phyloP scores from a whole-genome alignment of 164 flowering plant species.

The Stephania yunnanensis region DNA sequence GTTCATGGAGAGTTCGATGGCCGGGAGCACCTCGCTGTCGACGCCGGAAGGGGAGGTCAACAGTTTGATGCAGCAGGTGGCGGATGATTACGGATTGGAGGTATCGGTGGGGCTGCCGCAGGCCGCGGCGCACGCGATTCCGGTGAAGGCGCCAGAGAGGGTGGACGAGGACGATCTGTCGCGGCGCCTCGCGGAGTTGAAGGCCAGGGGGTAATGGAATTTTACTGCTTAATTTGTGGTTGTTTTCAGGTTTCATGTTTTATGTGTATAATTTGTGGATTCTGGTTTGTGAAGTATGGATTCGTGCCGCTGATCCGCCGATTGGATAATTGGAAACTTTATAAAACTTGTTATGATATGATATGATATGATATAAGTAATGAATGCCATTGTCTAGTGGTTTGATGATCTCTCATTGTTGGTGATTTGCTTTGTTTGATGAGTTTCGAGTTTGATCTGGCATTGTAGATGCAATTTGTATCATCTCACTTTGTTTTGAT shows the following conservation, averaged over 20 bases:
- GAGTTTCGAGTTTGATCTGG: not conserved
- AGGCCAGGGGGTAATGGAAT: constrained; percentile 17
- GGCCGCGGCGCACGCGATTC: constrained; percentile 12
- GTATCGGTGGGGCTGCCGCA: constrained; percentile 21
- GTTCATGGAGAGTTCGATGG: constrained; percentile 23
- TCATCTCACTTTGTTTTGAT: too few species aligned
- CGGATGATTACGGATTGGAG: constrained; percentile 25
- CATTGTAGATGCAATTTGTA: not conserved
- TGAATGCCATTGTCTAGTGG: too few species aligned
- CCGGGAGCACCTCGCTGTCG: constrained; percentile 18
- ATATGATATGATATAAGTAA: not conserved
- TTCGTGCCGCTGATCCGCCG: too few species aligned
- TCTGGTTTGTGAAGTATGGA: too few species aligned
- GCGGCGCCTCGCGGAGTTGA: constrained; percentile 20
- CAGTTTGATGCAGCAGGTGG: constrained; percentile 24
- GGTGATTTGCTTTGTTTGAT: not conserved
- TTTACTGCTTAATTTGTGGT: not conserved
- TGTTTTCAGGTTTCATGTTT: not conserved
- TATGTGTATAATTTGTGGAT: constrained; percentile 10
- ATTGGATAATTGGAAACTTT: not conserved
- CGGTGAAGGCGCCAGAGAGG: constrained; percentile 12
- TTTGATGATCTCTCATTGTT: too few species aligned
- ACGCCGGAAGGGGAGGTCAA: constrained; percentile 23
- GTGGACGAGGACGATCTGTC: constrained; percentile 21
- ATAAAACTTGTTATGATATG: not conserved